Conservation (phyloP, 495 filamentous ascomycete genomes). For the Daldinia vernicosa region DNA sequence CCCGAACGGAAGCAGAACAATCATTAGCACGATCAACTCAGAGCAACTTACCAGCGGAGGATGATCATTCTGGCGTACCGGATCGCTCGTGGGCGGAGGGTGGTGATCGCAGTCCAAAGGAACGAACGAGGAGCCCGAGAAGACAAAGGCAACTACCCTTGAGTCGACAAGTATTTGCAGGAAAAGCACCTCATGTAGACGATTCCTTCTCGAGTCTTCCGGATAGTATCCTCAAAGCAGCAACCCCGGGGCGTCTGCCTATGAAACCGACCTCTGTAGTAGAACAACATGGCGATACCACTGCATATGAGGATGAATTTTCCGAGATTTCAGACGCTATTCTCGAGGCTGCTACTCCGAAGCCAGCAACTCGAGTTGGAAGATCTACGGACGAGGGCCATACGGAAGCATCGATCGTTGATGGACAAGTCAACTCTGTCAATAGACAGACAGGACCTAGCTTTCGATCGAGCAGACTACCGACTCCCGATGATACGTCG, state of each 20-base stretch:
- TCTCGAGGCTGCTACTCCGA: constrained; percentile 59
- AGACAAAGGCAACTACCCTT: constrained; percentile 30
- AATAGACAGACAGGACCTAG: constrained; percentile 44
- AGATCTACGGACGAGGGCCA: constrained; percentile 4
- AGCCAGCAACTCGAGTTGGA: constrained; percentile 33
- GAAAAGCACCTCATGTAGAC: constrained; percentile 38
- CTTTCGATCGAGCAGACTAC: constrained; percentile 55
- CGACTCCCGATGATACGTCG: constrained; percentile 64
- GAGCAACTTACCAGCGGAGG: constrained; percentile 11
- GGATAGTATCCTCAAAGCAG: constrained; percentile 43
- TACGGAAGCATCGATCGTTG: background rate
- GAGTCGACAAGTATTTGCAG: constrained; percentile 41
- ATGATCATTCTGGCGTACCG: constrained; percentile 16
- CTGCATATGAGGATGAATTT: constrained; percentile 61
- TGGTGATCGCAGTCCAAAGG: constrained; percentile 18
- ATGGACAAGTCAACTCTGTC: constrained; percentile 16
- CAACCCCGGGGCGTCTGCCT: constrained; percentile 42
- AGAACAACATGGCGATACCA: constrained; percentile 34
- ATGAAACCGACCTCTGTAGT: constrained; percentile 31
- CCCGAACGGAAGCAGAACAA: constrained; percentile 26
- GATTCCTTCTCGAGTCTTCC: constrained; percentile 47
- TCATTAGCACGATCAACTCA: constrained; percentile 1
- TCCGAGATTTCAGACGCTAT: constrained; percentile 59
- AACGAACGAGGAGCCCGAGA: constrained; percentile 34
- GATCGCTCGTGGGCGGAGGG: constrained; percentile 22